Evolutionary conservation across 2,329 filamentous ascomycete species (phyloP), one percentile per base, ranked within the genome.

Genomic region (Epicoccum nigrum): DNA sequence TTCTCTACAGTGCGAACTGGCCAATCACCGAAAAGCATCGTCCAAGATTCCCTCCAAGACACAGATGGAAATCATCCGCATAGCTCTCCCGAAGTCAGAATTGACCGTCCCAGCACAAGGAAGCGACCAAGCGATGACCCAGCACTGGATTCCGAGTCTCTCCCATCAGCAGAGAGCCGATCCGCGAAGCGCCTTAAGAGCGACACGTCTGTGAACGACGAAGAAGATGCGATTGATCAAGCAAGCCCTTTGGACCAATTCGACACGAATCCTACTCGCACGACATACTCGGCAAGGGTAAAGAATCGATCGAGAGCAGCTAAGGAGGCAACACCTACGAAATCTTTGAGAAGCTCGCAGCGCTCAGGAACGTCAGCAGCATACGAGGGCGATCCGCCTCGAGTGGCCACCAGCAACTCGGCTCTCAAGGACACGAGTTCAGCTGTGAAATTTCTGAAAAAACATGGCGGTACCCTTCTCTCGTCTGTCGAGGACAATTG

Each of bases 331-430:
- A 55, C 54, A 7, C 58, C 61, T 6, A 43, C 58, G 17, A 58
- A 56, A n/a, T 62, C 63, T 7, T 58, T 59, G 11, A 50, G 38
- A 40, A 59, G 56, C 41, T 64, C 62, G 9, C 63, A 62, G 30
- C 55, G 49, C 4, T 60, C 60, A 4, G 54, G 34, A 25, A 42
- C 56, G 39, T 32, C 28, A 21, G 53, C 54, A 15, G 30, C 43
- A 7, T 73, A 73, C 42, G 46, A 58, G 13, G 67, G 67, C 1
- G 49, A 59, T 0, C 47, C 53, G 16, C 69, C 70, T 2, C 58
- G 58, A n/a, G 60, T 74, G 4, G 67, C 67, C 4, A 67, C 68
- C 33, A 74, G 70, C 43, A 71, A 70, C 39, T 73, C 68, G 2
- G 50, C 55, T 13, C 63, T 73, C 19, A 48, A 54, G 8, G 55